Evolutionary conservation across 257 asterid genomes (phyloP).

Genomic region (Solanum arcanum): DNA sequence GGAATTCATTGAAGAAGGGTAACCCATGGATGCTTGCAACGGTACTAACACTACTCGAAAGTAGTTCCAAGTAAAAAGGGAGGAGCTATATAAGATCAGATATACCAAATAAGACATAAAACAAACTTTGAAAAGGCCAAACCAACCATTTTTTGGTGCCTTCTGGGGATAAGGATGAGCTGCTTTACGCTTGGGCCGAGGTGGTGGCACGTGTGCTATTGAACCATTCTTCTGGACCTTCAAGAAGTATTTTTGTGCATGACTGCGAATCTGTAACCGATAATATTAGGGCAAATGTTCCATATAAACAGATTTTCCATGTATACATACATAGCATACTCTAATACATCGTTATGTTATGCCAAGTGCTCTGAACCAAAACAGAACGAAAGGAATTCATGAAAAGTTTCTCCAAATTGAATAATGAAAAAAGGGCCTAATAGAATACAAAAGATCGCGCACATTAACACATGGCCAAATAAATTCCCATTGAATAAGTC

Average conservation of each 20-base stretch:
- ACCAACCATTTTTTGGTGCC: conserved; percentile 79
- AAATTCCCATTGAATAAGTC: not conserved
- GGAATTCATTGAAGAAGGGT: conserved; percentile 52
- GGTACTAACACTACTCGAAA: conserved; percentile 44
- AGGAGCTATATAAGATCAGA: conserved; percentile 4
- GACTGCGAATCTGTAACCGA: conserved; percentile 73
- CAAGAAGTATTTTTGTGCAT: conserved; percentile 90
- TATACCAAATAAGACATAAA: not conserved
- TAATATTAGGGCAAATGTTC: not conserved
- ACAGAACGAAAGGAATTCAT: not conserved
- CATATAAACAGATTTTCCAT: not conserved
- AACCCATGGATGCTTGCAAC: conserved; percentile 51
- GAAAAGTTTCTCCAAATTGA: not conserved
- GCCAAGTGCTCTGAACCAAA: not conserved
- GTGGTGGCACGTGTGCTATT: conserved; percentile 90
- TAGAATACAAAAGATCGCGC: not conserved
- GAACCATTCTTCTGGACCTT: conserved; percentile 97
- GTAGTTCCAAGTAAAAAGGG: conserved; percentile 1
- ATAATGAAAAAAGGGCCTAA: not conserved
- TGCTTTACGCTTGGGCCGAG: conserved; percentile 99
- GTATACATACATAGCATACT: not conserved
- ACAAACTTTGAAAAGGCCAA: not conserved
- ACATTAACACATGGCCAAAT: not conserved
- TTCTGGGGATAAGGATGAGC: conserved; percentile 96
- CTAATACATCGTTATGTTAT: not conserved